Base-by-base conservation (phyloP, 2,329 filamentous ascomycete genomes). In the Colletotrichum brevisporum region DNA sequence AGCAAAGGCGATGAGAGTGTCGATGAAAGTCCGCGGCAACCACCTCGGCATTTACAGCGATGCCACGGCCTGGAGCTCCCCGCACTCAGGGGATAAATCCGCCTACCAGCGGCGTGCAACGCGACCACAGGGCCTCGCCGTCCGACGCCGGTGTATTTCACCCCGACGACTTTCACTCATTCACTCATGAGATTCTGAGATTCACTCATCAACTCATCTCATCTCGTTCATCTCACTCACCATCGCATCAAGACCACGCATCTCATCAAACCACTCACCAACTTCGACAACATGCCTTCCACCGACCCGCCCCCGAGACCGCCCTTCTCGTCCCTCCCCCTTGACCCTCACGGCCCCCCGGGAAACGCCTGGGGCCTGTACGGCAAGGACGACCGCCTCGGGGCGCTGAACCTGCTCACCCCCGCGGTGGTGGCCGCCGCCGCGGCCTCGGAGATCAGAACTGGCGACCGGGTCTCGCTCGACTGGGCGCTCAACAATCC, bases 331-430 rank as follows among this genome's bases (percentile, higher is more conserved):
- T 67, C 81, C 3, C 82, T 89, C 0, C 86, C 86, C 0, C 79
- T 89, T 1, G 80, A 82, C 64, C 83, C 84, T 54, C 75, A 80
- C 64, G 85, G 85, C 0, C 85, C 86, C 6, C 80, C 76, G 3
- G 84, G 84, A 8, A 89, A 89, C 65, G 85, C 87, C 6, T 89
- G 87, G 87, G 86, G 86, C 1, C 81, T 87, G 5, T 88, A 86
- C 70, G 86, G 86, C 3, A 73, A 78, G 5, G 65, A 79, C 3
- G 87, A 89, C 67, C 78, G 88, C 71, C 79, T 87, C 12, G 87
- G 87, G 26, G 86, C 84, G 73, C 78, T 89, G 1, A 89, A 89
- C 74, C 79, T 87, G 2, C 80, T 89, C 62, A 89, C 86, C 50
- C 83, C 86, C 1, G 80, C 86, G 1, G 77, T 85, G 27, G 71